These are phyloP conservation scores for Cryptococcus sp. DNA, from an alignment of 1,284 basidiomycete species.

Conservation along the genomic window DNA sequence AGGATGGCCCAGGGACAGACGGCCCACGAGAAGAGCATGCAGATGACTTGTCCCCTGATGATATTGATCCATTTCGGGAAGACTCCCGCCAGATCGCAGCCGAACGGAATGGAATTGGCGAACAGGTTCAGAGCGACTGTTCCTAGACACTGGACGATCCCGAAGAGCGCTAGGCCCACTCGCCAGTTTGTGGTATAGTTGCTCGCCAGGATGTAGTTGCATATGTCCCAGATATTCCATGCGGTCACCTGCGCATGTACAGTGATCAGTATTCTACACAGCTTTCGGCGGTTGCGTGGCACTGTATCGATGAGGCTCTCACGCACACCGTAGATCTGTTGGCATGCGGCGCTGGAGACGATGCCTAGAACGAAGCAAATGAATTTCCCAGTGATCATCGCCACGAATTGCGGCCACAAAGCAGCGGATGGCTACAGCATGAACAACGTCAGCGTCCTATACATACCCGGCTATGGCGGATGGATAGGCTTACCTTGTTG, in stretches of 20 bases:
- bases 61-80: slow-evolving; percentile 49
- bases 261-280: no score
- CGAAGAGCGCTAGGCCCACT: slow-evolving; percentile 5
- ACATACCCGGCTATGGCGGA: no score
- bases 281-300: no score
- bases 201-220: slow-evolving; percentile 33
- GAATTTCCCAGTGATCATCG: slow-evolving; percentile 40
- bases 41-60: slow-evolving; percentile 38
- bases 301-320: no score
- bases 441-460: no score
- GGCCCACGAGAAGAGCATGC: slow-evolving; percentile 30
- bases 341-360: slow-evolving; percentile 34
- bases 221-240: slow-evolving; percentile 44
- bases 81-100: slow-evolving; percentile 46
- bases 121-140: slow-evolving; percentile 43
- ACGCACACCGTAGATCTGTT: slow-evolving; percentile 35
- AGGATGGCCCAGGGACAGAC: slow-evolving; percentile 49
- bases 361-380: slow-evolving; percentile 47
- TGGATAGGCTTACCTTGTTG: neutral
- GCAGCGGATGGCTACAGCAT: slow-evolving; percentile 1
- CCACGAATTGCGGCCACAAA: slow-evolving; percentile 20
- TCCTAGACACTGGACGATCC: slow-evolving; percentile 8
- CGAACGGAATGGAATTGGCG: slow-evolving; percentile 45
- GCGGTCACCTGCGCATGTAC: slow-evolving; percentile 2
- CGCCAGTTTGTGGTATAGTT: slow-evolving; percentile 21